Conservation (phyloP, 2,329 filamentous ascomycete species). For the Arthroderma uncinatum region DNA sequence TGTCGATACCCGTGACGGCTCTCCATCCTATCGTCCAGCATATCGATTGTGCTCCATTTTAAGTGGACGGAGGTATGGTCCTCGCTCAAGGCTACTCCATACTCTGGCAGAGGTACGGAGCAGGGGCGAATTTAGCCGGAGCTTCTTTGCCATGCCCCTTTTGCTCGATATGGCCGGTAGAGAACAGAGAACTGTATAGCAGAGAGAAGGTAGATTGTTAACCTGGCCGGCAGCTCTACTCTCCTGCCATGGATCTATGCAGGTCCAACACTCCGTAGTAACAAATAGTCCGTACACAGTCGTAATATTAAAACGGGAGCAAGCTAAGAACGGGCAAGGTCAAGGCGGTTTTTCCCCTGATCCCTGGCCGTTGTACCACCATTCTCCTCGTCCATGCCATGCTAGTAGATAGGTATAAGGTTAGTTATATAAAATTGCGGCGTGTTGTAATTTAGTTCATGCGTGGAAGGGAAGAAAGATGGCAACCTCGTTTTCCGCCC, state of each 20-base stretch:
- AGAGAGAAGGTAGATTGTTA: neutral
- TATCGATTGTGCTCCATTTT: slow-evolving; percentile 2
- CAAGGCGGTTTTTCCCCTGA: neutral
- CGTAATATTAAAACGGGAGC: slow-evolving; percentile 4
- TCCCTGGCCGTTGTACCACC: neutral
- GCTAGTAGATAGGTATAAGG: neutral
- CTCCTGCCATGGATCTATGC: neutral
- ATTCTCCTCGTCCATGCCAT: neutral
- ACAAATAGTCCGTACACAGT: neutral
- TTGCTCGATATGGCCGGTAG: neutral
- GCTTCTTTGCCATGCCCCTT: slow-evolving; percentile 1
- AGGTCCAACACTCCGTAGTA: neutral
- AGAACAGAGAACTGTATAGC: neutral
- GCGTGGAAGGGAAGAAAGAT: neutral
- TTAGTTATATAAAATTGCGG: neutral
- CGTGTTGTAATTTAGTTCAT: neutral
- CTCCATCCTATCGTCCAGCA: neutral
- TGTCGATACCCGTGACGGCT: neutral
- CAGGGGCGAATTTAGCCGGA: slow-evolving; percentile 1
- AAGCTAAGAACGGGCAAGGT: neutral
- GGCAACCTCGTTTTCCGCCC: slow-evolving; percentile 3
- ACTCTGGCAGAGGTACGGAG: neutral
- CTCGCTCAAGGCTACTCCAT: neutral
- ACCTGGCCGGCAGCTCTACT: neutral
- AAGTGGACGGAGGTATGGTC: neutral